These are phyloP conservation scores for Termitomyces sp. DNA, from an alignment of 768 basidiomycete species.

Conservation along the genomic window DNA sequence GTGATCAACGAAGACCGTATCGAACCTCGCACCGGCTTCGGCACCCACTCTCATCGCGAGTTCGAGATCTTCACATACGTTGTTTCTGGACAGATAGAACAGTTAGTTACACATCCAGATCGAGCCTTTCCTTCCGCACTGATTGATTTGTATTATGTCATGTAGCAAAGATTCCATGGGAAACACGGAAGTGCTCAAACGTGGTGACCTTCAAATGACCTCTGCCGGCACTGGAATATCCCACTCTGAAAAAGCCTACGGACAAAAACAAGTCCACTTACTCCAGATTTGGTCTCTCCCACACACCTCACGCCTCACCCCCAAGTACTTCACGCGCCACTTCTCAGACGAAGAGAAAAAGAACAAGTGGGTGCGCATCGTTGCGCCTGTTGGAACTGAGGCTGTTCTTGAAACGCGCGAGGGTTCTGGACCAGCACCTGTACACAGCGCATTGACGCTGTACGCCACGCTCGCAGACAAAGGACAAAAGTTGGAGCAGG, in stretches of 20 bases:
- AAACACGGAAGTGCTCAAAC: slow-evolving; percentile 82
- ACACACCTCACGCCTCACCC: slow-evolving; percentile 41
- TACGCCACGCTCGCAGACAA: slow-evolving; percentile 72
- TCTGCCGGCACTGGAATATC: slow-evolving; percentile 89
- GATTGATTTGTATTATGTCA: not conserved
- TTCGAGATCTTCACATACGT: slow-evolving; percentile 93
- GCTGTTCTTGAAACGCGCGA: slow-evolving; percentile 63
- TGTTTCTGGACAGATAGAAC: slow-evolving; percentile 72
- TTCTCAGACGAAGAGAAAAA: slow-evolving; percentile 81
- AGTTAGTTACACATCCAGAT: slow-evolving; percentile 39
- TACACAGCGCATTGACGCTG: slow-evolving; percentile 61
- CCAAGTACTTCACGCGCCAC: slow-evolving; percentile 84
- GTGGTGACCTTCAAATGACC: slow-evolving; percentile 89
- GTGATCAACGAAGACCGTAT: slow-evolving; percentile 96
- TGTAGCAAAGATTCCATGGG: slow-evolving; percentile 85
- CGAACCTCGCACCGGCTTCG: slow-evolving; percentile 70
- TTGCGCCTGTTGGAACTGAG: slow-evolving; percentile 61
- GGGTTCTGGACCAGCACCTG: slow-evolving; percentile 75
- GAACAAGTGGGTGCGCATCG: slow-evolving; percentile 65
- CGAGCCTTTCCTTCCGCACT: not conserved
- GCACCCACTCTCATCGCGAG: slow-evolving; percentile 76
- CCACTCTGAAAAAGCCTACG: slow-evolving; percentile 59
- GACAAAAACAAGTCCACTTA: slow-evolving; percentile 40
- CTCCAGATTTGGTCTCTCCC: slow-evolving; percentile 51
- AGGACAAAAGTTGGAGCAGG: slow-evolving; percentile 46